Conservation (phyloP, 345 rosid genomes). For the Populus deltoides region DNA sequence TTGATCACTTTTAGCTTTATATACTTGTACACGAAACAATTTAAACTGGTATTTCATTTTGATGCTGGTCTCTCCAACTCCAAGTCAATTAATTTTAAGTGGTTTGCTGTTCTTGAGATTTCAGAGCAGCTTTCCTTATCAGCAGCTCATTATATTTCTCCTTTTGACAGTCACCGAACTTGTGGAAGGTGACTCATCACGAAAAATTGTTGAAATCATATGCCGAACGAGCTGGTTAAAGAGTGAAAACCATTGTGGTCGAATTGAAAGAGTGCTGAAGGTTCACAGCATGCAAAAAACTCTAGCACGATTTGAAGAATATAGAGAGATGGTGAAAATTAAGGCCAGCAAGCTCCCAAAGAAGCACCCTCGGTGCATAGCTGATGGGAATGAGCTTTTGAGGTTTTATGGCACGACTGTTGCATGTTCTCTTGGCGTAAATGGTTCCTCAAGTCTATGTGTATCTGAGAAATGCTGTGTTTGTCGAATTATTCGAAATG, state of each 20-base stretch:
- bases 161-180: conserved; percentile 78
- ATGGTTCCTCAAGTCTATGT: conserved; percentile 77
- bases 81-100: neutral
- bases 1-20: neutral
- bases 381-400: conserved; percentile 92
- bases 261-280: conserved; percentile 88
- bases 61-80: neutral
- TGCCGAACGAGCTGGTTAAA: conserved; percentile 89
- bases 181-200: conserved; percentile 91
- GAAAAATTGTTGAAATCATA: conserved; percentile 96
- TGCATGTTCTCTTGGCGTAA: conserved; percentile 81
- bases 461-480: conserved; percentile 73
- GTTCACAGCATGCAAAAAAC: conserved; percentile 97
- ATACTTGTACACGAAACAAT: neutral
- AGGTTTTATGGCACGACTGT: conserved; percentile 87
- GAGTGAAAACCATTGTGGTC: conserved; percentile 79
- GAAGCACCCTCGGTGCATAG: conserved; percentile 93
- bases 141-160: conserved; percentile 13
- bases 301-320: conserved; percentile 85
- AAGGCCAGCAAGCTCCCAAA: conserved; percentile 81
- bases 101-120: neutral
- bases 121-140: conserved; percentile 5
- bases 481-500: conserved; percentile 69
- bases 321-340: conserved; percentile 79
- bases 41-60: neutral